Percentiles rank a stretch among this genome's conserved stretches.
phyloP scores from a whole-genome alignment of 768 basidiomycete species.

The Cantharellus anzutake region DNA sequence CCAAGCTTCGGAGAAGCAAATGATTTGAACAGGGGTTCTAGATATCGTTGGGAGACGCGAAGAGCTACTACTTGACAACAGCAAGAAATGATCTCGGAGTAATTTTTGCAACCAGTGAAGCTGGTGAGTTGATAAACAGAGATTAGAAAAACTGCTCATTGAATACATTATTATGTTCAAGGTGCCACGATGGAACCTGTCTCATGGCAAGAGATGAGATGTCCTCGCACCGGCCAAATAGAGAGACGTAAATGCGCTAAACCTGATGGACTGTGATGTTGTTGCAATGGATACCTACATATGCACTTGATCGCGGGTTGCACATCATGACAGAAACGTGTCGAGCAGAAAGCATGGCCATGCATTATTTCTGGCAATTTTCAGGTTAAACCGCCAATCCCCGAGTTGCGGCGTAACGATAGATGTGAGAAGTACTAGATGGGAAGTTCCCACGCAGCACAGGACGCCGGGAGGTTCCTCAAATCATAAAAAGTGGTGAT shows the following conservation, averaged over 20 bases:
- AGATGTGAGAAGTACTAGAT: no score
- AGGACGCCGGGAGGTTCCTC: no score
- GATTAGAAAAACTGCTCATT: neutral
- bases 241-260: constrained; percentile 80
- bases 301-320: no score
- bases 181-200: constrained; percentile 71
- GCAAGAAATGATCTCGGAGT: constrained; percentile 82
- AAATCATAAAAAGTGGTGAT: no score
- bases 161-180: constrained; percentile 13
- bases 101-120: constrained; percentile 77
- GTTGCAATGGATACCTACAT: no score
- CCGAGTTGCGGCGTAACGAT: no score
- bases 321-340: no score
- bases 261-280: constrained; percentile 37
- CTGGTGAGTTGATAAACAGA: constrained; percentile 28
- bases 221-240: constrained; percentile 56
- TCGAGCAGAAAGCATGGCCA: no score
- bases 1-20: neutral
- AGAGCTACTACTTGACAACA: constrained; percentile 83
- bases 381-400: no score
- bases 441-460: no score
- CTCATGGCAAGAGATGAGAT: constrained; percentile 85
- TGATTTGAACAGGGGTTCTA: constrained; percentile 14
- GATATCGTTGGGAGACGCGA: constrained; percentile 84
- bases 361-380: no score